Base-by-base conservation (phyloP, 2,329 filamentous ascomycete species). In the Phialemoniopsis sp. region DNA sequence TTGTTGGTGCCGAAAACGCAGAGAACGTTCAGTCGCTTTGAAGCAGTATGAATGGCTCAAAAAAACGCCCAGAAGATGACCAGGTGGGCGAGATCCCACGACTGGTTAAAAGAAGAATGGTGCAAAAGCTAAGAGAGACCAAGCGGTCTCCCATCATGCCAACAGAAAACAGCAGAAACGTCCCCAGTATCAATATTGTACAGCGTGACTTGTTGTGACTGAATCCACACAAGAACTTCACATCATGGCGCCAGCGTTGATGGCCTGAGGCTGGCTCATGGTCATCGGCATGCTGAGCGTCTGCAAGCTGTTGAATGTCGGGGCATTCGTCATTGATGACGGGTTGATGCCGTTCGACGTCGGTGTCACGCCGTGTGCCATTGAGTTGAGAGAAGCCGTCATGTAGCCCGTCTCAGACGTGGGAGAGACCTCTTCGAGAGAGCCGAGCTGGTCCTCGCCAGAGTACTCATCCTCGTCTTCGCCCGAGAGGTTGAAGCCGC, bases 391-490 rank as follows among this genome's bases (percentile, higher is more conserved):
- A 2, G 75, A 76, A 5, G 65, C 57, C 6, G 73, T 60, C 33
- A 76, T 60, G 57, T 85, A 87, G 39, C 79, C 79, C 48, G 73
- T 69, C 48, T 86, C 81, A 0, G 84, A 87, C 35, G 76, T 80
- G 13, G 87, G 85, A 12, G 86, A 89, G 14, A 85, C 81, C 47
- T 90, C 86, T 47, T 89, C 87, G 19, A 90, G 76, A 30, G 87
- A 84, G 38, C 85, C 85, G 40, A 91, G 80, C 21, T 90, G 86
- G 50, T 93, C 87, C 49, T 94, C 89, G 44, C 91, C 88, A 29
- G 80, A 82, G 52, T 74, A 82, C 39, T 93, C 87, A 55, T 95
- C 89, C 50, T 91, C 80, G 34, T 94, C 89, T 52, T 95, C 89
- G 41, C 91, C 89, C 30, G 85, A 85, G 44, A 82, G 75, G 56